These are phyloP conservation scores for Xylaria grammica DNA, from an alignment of 495 filamentous ascomycete genomes.

Conservation along the genomic window DNA sequence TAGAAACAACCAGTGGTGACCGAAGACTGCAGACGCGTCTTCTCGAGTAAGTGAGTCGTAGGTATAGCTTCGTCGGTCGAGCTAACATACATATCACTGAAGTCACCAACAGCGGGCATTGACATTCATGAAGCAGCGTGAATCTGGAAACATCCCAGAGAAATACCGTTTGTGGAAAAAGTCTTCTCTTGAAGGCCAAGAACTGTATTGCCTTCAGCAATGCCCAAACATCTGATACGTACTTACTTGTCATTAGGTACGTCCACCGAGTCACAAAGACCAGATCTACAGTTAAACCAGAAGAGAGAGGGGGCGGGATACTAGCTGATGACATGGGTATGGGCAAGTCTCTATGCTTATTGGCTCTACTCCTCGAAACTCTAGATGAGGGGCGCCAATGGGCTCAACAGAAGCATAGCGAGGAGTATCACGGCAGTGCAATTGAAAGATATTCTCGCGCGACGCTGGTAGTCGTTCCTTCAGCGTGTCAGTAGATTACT, in stretches of 20 bases:
- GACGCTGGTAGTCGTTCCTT: constrained; percentile 51
- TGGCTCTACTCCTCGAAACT: constrained; percentile 41
- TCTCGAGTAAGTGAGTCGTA: constrained; percentile 28
- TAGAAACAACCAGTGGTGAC: constrained; percentile 27
- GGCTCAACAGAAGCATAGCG: constrained; percentile 32
- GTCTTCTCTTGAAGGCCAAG: constrained; percentile 22
- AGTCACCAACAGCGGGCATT: constrained; percentile 44
- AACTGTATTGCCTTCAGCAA: constrained; percentile 22
- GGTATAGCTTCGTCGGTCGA: background rate
- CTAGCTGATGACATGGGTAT: constrained; percentile 56
- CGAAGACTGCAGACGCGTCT: constrained; percentile 29
- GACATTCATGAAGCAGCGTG: constrained; percentile 42
- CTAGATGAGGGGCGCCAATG: constrained; percentile 47
- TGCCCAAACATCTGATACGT: background rate
- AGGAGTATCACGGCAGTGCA: constrained; percentile 5
- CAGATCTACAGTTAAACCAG: constrained; percentile 21
- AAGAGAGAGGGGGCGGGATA: constrained; percentile 42
- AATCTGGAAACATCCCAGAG: constrained; percentile 34
- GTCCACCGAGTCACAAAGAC: constrained; percentile 37
- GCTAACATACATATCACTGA: background rate
- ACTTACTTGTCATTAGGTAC: constrained; percentile 26
- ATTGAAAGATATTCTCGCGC: constrained; percentile 34
- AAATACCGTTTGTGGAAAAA: constrained; percentile 35
- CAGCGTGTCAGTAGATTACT: constrained; percentile 28
- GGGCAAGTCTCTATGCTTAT: constrained; percentile 50